These are phyloP conservation scores for Achlya hypogyna DNA, from an alignment of 352 stramenopile species.

Conservation along the genomic window DNA sequence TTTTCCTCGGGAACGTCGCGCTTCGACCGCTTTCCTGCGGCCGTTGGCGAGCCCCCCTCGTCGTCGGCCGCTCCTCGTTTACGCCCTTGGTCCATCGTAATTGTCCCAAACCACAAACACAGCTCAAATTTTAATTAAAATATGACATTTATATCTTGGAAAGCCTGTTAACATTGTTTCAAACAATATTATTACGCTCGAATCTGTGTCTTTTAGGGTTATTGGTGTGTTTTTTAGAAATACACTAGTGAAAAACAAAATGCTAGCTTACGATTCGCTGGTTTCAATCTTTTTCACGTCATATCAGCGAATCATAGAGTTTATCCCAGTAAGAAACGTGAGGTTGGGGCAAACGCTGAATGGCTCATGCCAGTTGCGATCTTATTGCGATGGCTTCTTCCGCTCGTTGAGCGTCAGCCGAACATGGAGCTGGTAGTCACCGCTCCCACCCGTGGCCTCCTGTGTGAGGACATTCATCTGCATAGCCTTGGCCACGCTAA, in stretches of 20 bases:
- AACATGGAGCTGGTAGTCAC: constrained; percentile 2
- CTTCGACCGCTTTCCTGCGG: neutral
- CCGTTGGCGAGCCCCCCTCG: neutral
- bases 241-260: neutral
- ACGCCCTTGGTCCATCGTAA: constrained; percentile 6
- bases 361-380: too few relatives aligned
- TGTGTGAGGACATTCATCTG: neutral
- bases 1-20: neutral
- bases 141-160: too few relatives aligned
- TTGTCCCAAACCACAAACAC: neutral
- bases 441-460: neutral
- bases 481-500: neutral
- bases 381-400: too few relatives aligned
- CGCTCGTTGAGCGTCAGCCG: neutral
- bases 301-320: neutral
- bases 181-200: too few relatives aligned
- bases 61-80: constrained; percentile 1
- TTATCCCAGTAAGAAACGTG: neutral
- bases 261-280: too few relatives aligned
- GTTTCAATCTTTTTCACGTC: too few relatives aligned
- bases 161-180: too few relatives aligned
- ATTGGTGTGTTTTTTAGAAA: neutral
- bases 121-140: neutral
- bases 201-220: too few relatives aligned
- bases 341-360: neutral